phyloP scores from a whole-genome alignment of 2,329 filamentous ascomycete genomes.

The Furcasterigmium furcatum region DNA sequence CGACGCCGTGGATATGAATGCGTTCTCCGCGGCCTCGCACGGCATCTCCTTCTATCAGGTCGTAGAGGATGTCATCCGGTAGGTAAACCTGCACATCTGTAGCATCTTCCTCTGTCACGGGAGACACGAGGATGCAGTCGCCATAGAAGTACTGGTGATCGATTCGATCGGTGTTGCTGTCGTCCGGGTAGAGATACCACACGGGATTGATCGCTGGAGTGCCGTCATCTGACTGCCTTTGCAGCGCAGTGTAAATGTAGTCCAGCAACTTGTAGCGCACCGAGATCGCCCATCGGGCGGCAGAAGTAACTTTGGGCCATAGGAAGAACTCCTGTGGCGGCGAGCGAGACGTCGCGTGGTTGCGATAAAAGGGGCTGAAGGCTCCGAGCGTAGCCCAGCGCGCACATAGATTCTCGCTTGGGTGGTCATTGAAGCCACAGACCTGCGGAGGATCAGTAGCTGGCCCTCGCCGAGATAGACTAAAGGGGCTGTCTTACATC shows the following conservation, averaged over 20 bases:
- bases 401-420: slow-evolving; percentile 66
- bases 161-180: slow-evolving; percentile 61
- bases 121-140: slow-evolving; percentile 60
- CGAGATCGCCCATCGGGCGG: slow-evolving; percentile 61
- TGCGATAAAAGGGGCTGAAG: slow-evolving; percentile 77
- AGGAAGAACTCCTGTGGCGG: slow-evolving; percentile 66
- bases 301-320: slow-evolving; percentile 64
- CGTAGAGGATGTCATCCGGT: slow-evolving; percentile 71
- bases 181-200: slow-evolving; percentile 71
- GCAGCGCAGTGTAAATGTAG: slow-evolving; percentile 74
- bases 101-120: slow-evolving; percentile 62
- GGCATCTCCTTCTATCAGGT: slow-evolving; percentile 69
- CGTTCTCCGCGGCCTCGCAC: slow-evolving; percentile 35
- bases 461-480: not conserved
- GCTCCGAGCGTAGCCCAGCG: slow-evolving; percentile 72
- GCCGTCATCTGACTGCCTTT: slow-evolving; percentile 61
- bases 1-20: slow-evolving; percentile 19
- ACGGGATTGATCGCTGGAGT: slow-evolving; percentile 71
- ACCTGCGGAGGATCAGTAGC: slow-evolving; percentile 43
- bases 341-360: slow-evolving; percentile 65
- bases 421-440: slow-evolving; percentile 68
- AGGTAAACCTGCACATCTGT: slow-evolving; percentile 65
- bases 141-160: slow-evolving; percentile 74
- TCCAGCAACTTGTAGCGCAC: slow-evolving; percentile 70
- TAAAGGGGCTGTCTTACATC: not conserved